Evolutionary conservation across 306 rosid genomes (phyloP), one percentile per base, ranked within the genome.

Genomic region (Hippophae tibetana): DNA sequence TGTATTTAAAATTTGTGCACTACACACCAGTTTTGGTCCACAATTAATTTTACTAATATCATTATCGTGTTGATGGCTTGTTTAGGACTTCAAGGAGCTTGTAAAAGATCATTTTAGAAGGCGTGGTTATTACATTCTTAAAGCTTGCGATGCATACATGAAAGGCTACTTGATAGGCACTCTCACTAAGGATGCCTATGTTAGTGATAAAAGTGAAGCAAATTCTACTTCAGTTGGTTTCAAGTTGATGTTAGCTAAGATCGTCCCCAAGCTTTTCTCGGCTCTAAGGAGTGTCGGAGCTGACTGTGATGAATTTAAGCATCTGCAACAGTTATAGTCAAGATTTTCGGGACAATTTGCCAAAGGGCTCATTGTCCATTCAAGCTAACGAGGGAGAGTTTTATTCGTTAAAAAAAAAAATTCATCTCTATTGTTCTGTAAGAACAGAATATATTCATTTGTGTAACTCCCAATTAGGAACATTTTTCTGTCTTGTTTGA

Each of bases 101-200:
- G 52, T 88, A 63, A 77, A 70, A 63, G 97, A 82, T 60, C 99
- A 93, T 81, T 93, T 93, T 65, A 77, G 67, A 80, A 84, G 72
- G 65, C 97, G 90, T 13, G 97, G 99, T 69, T 80, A 77, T 65
- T 82, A 76, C 85, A 88, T 93, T 70, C 89, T 93, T 5, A 93
- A 86, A 89, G 99, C 99, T 51, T 86, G 99, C 48, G 87, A 93
- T 82, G 85, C 85, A 64, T 86, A 88, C 66, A 88, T 86, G 99
- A 84, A 88, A 68, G 97, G 99, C 58, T 76, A 70, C 64, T 76
- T 86, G 72, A 89, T 93, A 69, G 99, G 95, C 61, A 74, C 97
- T 0, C 82, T 93, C 62, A 71, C 80, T 7, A 74, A 76, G 69
- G 90, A 86, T 63, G 97, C 97, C 45, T 72, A 85, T 2, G 60